phyloP scores from a whole-genome alignment of 495 filamentous ascomycete species.

The Talaromyces proteolyticus region DNA sequence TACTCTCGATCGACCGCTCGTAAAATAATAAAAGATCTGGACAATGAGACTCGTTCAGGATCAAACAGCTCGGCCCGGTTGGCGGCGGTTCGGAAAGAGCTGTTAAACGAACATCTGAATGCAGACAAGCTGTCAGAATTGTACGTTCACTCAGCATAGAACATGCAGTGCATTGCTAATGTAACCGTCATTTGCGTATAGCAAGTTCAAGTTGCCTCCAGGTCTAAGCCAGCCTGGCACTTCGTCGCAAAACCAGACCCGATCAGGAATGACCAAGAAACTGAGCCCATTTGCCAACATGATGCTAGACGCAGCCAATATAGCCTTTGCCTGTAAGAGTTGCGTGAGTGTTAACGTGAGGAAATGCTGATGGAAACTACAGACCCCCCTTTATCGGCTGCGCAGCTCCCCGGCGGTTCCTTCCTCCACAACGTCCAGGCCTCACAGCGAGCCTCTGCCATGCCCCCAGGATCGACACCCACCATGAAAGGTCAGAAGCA shows the following conservation, averaged over 20 bases:
- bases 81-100: slow-evolving; percentile 50
- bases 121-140: slow-evolving; percentile 65
- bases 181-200: slow-evolving; percentile 25
- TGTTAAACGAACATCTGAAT: slow-evolving; percentile 55
- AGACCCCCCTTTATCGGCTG: slow-evolving; percentile 30
- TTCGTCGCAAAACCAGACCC: slow-evolving; percentile 2
- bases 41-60: slow-evolving; percentile 33
- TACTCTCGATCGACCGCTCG: slow-evolving; percentile 40
- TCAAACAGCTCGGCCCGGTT: slow-evolving; percentile 31
- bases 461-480: too few species aligned
- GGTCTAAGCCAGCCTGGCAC: slow-evolving; percentile 16
- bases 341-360: not conserved
- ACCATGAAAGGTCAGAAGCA: not conserved
- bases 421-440: too few species aligned
- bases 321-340: slow-evolving; percentile 48
- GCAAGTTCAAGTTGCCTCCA: slow-evolving; percentile 61
- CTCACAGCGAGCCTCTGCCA: too few species aligned
- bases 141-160: slow-evolving; percentile 38
- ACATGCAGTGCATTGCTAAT: slow-evolving; percentile 6
- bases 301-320: slow-evolving; percentile 50
- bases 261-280: slow-evolving; percentile 7
- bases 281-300: slow-evolving; percentile 53
- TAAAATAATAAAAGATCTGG: slow-evolving; percentile 32
- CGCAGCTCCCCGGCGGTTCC: slow-evolving; percentile 10
- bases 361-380: slow-evolving; percentile 8